Evolutionary conservation across 257 asterid species (phyloP), one percentile per base, ranked within the genome.

Genomic region (Coffea eugenioides): DNA sequence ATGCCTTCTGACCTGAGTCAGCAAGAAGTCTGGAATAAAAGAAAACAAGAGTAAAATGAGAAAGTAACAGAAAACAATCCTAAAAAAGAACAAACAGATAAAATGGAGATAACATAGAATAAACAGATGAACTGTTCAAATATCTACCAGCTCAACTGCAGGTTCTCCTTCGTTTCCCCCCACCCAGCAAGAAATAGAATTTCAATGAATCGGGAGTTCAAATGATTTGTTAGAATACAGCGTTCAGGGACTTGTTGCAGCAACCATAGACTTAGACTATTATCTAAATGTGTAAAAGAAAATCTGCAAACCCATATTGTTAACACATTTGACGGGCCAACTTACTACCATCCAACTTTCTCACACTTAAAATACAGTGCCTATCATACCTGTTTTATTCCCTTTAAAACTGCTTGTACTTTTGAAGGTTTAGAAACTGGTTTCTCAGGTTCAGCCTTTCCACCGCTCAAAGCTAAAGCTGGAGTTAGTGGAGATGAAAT

Each of bases 401-500:
- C 89, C 91, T 93, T 95, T 80, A 95, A 78, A 83, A 93, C 82
- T 36, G 99, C 97, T 86, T 93, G 99, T 76, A 95, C 99, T 65
- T 77, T 88, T 70, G 87, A 66, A 82, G 94, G 90, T 84, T 90
- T 95, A 68, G 90, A 48, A 49, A 86, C 82, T 78, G 88, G 79
- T 92, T 83, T 92, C 75, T 85, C 97, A 72, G 95, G 84, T 85
- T 92, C 94, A 61, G 90, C 78, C 82, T 71, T 86, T 74, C 95
- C 94, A 68, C 89, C 85, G 74, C 89, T 85, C 76, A 92, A 77
- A 52, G 97, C 88, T 79, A 93, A 81, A 71, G 82, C 90, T 39
- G 97, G 93, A 77, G 90, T 82, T 65, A 94, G 86, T 59, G 98
- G 99, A 62, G 99, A 95, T 84, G 99, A 90, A 64, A 93, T 66